Percentiles rank a stretch among this genome's conserved stretches.
Conservation (phyloP, 1,284 basidiomycete species). For the Puccinia coronata region DNA sequence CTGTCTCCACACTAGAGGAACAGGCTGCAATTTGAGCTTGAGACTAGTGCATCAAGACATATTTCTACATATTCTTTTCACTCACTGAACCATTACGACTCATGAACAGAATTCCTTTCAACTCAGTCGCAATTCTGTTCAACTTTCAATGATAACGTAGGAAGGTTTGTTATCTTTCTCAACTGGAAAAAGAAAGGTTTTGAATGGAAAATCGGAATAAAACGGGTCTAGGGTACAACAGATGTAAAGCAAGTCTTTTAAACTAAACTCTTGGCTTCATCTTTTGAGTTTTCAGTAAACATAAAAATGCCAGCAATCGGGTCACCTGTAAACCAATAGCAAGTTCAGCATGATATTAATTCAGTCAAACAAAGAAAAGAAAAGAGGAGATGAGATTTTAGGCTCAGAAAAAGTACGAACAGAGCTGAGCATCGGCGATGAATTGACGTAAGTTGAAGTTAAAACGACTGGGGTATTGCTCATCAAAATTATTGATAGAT, state of each 20-base stretch:
- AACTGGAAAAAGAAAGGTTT: too few relatives aligned
- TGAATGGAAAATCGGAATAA: too few relatives aligned
- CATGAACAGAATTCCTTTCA: too few relatives aligned
- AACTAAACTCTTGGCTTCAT: conserved; percentile 32
- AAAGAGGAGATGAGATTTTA: neutral
- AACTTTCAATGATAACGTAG: too few relatives aligned
- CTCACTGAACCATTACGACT: too few relatives aligned
- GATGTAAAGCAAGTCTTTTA: neutral
- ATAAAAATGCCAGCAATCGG: conserved; percentile 29
- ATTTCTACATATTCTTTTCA: too few relatives aligned
- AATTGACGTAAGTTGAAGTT: conserved; percentile 20
- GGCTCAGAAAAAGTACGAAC: neutral
- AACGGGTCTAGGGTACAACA: too few relatives aligned
- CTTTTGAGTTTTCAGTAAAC: conserved; percentile 38
- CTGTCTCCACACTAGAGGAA: too few relatives aligned
- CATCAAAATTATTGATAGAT: neutral
- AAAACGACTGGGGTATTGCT: neutral
- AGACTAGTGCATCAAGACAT: too few relatives aligned
- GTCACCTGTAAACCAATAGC: neutral
- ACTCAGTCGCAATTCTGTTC: too few relatives aligned
- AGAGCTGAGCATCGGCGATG: neutral
- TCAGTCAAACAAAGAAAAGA: neutral
- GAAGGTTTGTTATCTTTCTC: too few relatives aligned
- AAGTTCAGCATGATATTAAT: neutral
- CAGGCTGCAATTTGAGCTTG: too few relatives aligned